Evolutionary conservation across 2,329 filamentous ascomycete genomes (phyloP).

Genomic region (Clonostachys chloroleuca): DNA sequence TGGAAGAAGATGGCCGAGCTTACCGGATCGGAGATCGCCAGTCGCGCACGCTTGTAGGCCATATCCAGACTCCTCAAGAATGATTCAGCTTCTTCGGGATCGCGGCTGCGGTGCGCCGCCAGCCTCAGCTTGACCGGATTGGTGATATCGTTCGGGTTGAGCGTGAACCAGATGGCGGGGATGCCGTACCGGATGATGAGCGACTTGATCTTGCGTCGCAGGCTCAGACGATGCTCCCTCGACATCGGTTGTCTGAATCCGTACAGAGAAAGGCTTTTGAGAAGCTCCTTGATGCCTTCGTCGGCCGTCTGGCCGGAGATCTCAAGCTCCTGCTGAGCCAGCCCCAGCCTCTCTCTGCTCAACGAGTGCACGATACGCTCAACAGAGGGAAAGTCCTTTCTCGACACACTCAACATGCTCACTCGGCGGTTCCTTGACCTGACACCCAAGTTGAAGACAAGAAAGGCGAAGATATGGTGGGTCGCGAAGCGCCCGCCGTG

Average conservation of each 20-base stretch:
- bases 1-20: background rate
- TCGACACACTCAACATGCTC: background rate
- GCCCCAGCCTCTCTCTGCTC: background rate
- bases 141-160: background rate
- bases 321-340: background rate
- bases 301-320: background rate
- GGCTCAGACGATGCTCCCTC: background rate
- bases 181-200: background rate
- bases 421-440: background rate
- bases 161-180: background rate
- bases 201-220: slow-evolving; percentile 2
- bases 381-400: background rate
- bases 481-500: no score
- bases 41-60: background rate
- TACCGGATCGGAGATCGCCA: background rate
- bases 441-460: background rate
- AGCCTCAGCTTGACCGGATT: background rate
- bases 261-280: slow-evolving; percentile 2
- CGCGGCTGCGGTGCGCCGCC: background rate
- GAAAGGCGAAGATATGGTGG: background rate
- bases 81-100: background rate
- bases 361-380: background rate
- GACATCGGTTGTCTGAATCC: slow-evolving; percentile 2
- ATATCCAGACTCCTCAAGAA: background rate
- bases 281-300: background rate